phyloP scores from a whole-genome alignment of 768 basidiomycete genomes.

The Pleurotus platypus region DNA sequence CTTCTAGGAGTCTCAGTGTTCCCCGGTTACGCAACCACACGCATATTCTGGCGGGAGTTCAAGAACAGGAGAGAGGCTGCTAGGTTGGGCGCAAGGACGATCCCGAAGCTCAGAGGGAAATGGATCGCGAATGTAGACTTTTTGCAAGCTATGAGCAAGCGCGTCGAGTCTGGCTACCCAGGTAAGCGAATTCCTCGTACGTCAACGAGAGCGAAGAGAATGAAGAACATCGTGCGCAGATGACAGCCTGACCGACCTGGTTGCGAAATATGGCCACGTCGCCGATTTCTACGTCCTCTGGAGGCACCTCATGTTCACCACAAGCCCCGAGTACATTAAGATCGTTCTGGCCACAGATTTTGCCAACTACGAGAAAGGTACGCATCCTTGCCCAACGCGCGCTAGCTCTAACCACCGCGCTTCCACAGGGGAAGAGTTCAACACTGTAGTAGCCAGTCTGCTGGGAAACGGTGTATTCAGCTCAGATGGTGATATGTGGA shows the following conservation, averaged over 20 bases:
- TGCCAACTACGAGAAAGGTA: not conserved
- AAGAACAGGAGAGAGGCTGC: not conserved
- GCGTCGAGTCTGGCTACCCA: not conserved
- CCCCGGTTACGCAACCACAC: not conserved
- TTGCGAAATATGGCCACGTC: not conserved
- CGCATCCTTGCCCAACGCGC: too few species aligned
- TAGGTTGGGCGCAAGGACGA: not conserved
- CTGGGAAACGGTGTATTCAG: conserved; percentile 49
- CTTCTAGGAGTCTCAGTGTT: not conserved
- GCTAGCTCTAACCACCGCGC: not conserved
- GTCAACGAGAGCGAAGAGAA: not conserved
- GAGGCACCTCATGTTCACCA: not conserved
- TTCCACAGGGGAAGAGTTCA: not conserved
- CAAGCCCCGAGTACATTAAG: not conserved
- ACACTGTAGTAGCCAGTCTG: not conserved
- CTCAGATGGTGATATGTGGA: conserved; percentile 52
- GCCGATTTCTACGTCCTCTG: not conserved
- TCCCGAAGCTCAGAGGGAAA: not conserved
- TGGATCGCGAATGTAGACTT: not conserved
- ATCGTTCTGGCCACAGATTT: not conserved
- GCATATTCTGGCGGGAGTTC: not conserved
- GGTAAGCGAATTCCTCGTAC: not conserved
- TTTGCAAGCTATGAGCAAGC: not conserved
- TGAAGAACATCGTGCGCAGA: not conserved
- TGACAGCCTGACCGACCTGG: not conserved